A percentile compares a stretch with the other conserved stretches of the same genome.
phyloP scores from a whole-genome alignment of 495 filamentous ascomycete genomes.

The Penicillium coprophilum region DNA sequence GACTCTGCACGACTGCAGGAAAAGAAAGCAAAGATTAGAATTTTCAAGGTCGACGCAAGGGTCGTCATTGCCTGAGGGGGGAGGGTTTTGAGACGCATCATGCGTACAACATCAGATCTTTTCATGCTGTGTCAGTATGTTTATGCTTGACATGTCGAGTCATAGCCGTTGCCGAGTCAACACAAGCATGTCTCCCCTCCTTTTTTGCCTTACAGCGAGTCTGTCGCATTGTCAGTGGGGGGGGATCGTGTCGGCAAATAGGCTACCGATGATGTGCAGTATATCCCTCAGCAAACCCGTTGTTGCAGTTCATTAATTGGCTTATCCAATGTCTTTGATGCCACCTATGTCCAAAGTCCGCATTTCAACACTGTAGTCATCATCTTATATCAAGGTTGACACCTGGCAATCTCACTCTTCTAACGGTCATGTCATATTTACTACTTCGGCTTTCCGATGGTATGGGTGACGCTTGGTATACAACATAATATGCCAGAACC shows the following conservation, averaged over 20 bases:
- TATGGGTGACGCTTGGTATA: too few species aligned
- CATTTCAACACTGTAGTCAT: background rate
- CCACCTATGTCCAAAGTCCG: background rate
- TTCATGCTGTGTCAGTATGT: constrained; percentile 3
- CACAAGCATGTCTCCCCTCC: constrained; percentile 6
- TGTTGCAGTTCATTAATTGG: background rate
- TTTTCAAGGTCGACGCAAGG: constrained; percentile 12
- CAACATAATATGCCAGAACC: background rate
- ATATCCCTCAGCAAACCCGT: background rate
- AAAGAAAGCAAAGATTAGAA: constrained; percentile 4
- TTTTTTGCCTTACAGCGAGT: constrained; percentile 2
- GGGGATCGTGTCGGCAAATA: background rate
- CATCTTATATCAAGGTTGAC: background rate
- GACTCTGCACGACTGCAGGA: constrained; percentile 12
- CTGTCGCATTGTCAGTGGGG: background rate
- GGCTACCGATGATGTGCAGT: background rate
- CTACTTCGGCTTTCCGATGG: background rate
- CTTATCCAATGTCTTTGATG: background rate
- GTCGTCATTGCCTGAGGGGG: constrained; percentile 4
- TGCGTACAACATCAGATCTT: background rate
- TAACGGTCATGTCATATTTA: background rate
- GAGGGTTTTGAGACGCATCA: constrained; percentile 2
- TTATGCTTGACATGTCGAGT: constrained; percentile 18
- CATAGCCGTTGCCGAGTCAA: constrained; percentile 25
- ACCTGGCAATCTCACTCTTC: too few species aligned